Base-by-base conservation (phyloP, 2,329 filamentous ascomycete genomes). In the Trichoderma pleuroti region DNA sequence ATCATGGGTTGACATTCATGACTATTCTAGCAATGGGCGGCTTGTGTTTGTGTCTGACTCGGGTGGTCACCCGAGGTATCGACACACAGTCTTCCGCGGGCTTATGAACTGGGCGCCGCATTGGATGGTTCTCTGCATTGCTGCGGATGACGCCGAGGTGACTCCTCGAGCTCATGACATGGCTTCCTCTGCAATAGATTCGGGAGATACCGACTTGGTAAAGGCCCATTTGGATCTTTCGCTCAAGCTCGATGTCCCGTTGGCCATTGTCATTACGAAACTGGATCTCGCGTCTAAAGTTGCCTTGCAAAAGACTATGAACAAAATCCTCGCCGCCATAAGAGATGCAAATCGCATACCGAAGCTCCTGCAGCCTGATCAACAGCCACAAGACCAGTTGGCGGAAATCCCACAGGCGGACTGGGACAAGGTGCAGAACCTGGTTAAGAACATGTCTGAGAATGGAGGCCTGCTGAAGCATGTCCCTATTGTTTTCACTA, bases 41-140 rank as follows among this genome's bases (percentile, higher is more conserved):
- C 82, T 99, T 4, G 93, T 96, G 6, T 94, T 98, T 74, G 84
- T 98, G 8, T 93, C 94, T 0, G 96, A 99, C 80, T 97, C 95
- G 59, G 95, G 95, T 18, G 96, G 96, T 0, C 93, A 97, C 74
- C 91, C 94, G 46, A 90, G 94, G 57, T 99, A 96, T 80, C 88
- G 94, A 61, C 90, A 96, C 70, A 98, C 95, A 7, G 95, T 93
- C 3, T 85, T 98, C 67, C 89, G 95, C 72, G 94, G 94, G 0
- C 84, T 99, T n/a, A 87, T 99, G 73, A 96, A 94, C 59, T 98
- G 96, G 94, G 92, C 93, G 46, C 96, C 96, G 10, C 94, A 98
- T 78, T 99, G 96, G 91, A 94, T 93, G 1, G 80, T 97, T 26
- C 85, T 98, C 2, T 98, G 97, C 75, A 89, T 98, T 72, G 90